These are phyloP conservation scores for Ogataea thermomethanolica DNA, from an alignment of 805 yeast species.

Conservation along the genomic window DNA sequence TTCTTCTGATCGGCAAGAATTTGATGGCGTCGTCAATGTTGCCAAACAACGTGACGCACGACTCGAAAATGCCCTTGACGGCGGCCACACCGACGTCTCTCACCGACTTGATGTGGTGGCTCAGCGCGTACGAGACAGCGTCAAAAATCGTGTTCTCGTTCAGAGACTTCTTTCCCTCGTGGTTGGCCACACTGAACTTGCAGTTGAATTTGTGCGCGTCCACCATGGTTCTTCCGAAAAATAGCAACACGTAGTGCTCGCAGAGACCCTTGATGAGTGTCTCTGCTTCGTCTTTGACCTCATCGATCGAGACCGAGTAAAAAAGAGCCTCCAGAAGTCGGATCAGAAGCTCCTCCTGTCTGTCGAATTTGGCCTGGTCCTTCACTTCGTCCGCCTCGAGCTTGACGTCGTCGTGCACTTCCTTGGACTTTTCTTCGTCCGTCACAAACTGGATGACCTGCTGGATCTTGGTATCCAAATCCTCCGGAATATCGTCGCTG, in stretches of 20 bases:
- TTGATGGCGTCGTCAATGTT: constrained; percentile 58
- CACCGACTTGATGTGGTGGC: constrained; percentile 70
- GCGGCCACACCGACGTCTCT: constrained; percentile 68
- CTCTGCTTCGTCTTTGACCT: constrained; percentile 64
- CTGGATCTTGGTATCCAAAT: constrained; percentile 42
- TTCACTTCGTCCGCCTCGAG: constrained; percentile 40
- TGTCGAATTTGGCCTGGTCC: constrained; percentile 47
- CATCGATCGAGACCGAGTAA: constrained; percentile 72
- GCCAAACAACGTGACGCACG: constrained; percentile 68
- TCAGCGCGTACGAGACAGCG: constrained; percentile 75
- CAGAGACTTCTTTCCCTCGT: constrained; percentile 71
- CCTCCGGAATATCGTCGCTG: constrained; percentile 45
- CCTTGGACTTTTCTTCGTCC: constrained; percentile 25
- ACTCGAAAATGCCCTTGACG: constrained; percentile 55
- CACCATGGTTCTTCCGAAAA: constrained; percentile 68
- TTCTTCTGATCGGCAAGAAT: constrained; percentile 70
- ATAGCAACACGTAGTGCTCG: constrained; percentile 74
- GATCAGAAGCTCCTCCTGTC: constrained; percentile 63
- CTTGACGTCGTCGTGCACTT: constrained; percentile 18
- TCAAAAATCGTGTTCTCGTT: constrained; percentile 68
- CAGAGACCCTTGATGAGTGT: constrained; percentile 61
- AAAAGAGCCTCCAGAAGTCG: constrained; percentile 68
- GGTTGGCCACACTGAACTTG: constrained; percentile 69
- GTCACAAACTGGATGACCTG: constrained; percentile 47
- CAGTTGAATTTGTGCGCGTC: constrained; percentile 66